Base-by-base conservation (phyloP, 2,329 filamentous ascomycete species). In the Delphinella strobiligena region DNA sequence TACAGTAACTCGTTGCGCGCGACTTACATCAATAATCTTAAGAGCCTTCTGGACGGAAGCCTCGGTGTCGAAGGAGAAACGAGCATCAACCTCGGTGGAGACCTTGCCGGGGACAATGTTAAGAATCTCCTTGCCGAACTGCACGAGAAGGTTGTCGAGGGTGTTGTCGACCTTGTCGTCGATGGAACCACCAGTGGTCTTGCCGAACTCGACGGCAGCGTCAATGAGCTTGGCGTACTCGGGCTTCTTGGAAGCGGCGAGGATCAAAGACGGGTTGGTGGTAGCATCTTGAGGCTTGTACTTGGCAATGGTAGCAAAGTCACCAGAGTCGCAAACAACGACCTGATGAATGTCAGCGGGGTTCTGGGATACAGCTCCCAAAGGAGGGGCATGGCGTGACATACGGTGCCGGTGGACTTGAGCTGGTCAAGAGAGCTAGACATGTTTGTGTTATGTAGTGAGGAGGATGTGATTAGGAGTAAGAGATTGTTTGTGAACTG, bases 211-310 rank as follows among this genome's bases (percentile, higher is more conserved):
- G 53, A 95, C 73, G 54, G 89, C 87, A 42, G 71, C 68, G 60
- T 96, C 88, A 55, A 95, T 93, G 61, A 96, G 72, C 66, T 81
- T 80, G 59, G 84, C 86, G 66, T 96, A 96, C 68, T 95, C 88
- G 62, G 84, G 61, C 79, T 96, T 96, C 78, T 98, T 96, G 62
- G 91, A 88, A 49, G 91, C 91, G 53, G 88, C 89, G 62, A 98
- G 82, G 68, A 98, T 96, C 63, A 98, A 76, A 49, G 91, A 96
- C 45, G 91, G 91, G 80, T 98, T 98, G 72, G 91, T 98, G 65
- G 91, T 98, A 61, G 91, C 91, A 84, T 98, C 91, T 75, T 98
- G 88, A 51, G 91, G 91, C 80, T 94, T 93, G 80, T 98, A 98
- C 75, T 96, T 95, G 74, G 75, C 88, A 66, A 98, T 98, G 66